A percentile compares a stretch with the other conserved stretches of the same genome.
Evolutionary conservation across 2,329 filamentous ascomycete species (phyloP).

Genomic region (Moelleriella libera): DNA sequence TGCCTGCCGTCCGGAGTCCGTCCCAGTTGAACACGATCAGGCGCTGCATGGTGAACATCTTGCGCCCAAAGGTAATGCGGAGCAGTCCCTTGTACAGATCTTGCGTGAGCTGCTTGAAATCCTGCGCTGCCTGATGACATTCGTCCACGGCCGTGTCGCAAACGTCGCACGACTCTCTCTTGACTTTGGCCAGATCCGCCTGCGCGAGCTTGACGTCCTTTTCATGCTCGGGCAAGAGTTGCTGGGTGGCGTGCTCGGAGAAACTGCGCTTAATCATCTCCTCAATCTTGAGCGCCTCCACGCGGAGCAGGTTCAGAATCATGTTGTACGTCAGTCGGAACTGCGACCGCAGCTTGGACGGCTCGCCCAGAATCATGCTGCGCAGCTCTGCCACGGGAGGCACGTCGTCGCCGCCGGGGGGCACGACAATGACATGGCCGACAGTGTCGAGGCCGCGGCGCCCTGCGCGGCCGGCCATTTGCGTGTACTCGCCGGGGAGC

Average conservation of each 20-base stretch:
- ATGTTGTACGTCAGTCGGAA: constrained; percentile 98
- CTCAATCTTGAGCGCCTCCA: constrained; percentile 95
- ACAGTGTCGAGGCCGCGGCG: constrained; percentile 85
- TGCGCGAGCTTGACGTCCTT: constrained; percentile 88
- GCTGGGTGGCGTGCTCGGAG: constrained; percentile 94
- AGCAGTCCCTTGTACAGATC: constrained; percentile 68
- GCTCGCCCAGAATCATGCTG: constrained; percentile 91
- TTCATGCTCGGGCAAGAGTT: constrained; percentile 85
- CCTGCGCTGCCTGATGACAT: constrained; percentile 71
- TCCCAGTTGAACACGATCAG: constrained; percentile 78
- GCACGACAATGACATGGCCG: constrained; percentile 87
- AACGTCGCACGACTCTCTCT: constrained; percentile 66
- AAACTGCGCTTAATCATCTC: constrained; percentile 99
- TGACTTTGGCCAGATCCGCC: constrained; percentile 80
- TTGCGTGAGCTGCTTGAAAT: constrained; percentile 63
- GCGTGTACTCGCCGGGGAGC: constrained; percentile 89
- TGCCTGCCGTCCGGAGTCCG: constrained; percentile 67
- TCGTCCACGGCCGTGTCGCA: constrained; percentile 70
- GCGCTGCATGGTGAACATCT: constrained; percentile 62
- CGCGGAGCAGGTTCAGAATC: constrained; percentile 89
- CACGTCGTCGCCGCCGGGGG: constrained; percentile 69
- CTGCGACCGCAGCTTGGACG: constrained; percentile 87
- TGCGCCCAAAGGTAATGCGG: constrained; percentile 67
- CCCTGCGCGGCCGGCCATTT: constrained; percentile 94
- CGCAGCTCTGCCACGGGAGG: constrained; percentile 71